Percentiles rank a stretch among this genome's conserved stretches.
Conservation (phyloP, 1,139 yeast genomes). For the Nakaseomyces delphensis region DNA sequence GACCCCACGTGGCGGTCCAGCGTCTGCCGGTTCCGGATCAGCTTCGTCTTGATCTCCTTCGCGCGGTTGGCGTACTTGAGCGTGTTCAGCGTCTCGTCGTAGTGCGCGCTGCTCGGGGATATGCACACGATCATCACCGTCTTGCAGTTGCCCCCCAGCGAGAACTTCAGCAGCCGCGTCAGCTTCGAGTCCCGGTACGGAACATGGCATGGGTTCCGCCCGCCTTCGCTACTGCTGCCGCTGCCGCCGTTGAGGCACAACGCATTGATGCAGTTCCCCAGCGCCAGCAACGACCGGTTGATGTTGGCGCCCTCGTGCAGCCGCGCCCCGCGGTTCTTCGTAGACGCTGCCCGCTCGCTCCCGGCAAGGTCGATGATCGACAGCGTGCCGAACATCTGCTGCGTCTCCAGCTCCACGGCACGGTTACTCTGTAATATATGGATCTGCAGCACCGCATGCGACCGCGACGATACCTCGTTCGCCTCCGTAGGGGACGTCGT, state of each 20-base stretch:
- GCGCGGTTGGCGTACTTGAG: slow-evolving; percentile 87
- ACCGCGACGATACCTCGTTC: slow-evolving; percentile 79
- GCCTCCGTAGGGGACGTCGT: slow-evolving; percentile 87
- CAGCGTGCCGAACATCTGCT: slow-evolving; percentile 67
- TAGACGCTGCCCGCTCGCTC: slow-evolving; percentile 87
- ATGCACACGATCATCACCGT: slow-evolving; percentile 94
- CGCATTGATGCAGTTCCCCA: slow-evolving; percentile 92
- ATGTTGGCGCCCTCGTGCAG: slow-evolving; percentile 88
- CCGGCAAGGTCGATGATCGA: slow-evolving; percentile 91
- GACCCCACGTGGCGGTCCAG: slow-evolving; percentile 83
- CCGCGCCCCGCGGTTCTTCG: slow-evolving; percentile 71
- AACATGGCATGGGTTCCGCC: slow-evolving; percentile 68
- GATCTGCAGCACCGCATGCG: slow-evolving; percentile 86
- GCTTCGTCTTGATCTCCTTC: slow-evolving; percentile 78
- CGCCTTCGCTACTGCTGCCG: too few relatives aligned
- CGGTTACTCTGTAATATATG: slow-evolving; percentile 53
- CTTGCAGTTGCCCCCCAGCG: slow-evolving; percentile 90
- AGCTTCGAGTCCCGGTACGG: slow-evolving; percentile 88
- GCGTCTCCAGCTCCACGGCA: slow-evolving; percentile 55
- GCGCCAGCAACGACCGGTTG: slow-evolving; percentile 74
- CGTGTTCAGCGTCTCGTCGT: slow-evolving; percentile 86
- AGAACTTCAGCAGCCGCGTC: slow-evolving; percentile 75
- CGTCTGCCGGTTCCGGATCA: slow-evolving; percentile 64
- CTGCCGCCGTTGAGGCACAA: slow-evolving; percentile 39
- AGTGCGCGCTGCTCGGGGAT: slow-evolving; percentile 76